phyloP scores from a whole-genome alignment of 305 asterid species.

The Fraxinus sp. region DNA sequence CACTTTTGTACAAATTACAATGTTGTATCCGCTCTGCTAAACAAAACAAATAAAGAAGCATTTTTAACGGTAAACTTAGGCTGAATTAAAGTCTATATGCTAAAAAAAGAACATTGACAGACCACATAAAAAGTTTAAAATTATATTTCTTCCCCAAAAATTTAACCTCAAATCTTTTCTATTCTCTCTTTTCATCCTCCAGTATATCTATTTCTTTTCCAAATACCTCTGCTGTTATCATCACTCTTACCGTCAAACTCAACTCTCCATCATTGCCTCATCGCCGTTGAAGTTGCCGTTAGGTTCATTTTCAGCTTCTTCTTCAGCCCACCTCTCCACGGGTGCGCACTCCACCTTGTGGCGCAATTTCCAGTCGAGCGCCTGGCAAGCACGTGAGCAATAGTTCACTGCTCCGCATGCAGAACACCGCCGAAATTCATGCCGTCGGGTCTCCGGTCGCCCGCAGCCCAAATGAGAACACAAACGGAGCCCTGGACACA shows the following conservation, averaged over 20 bases:
- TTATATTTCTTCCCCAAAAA: slow-evolving; percentile 27
- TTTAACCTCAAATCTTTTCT: slow-evolving; percentile 30
- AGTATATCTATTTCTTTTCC: not conserved
- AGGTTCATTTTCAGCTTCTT: slow-evolving; percentile 28
- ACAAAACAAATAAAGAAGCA: not conserved
- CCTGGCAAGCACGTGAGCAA: slow-evolving; percentile 71
- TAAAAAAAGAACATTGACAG: not conserved
- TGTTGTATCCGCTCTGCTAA: not conserved
- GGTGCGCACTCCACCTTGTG: slow-evolving; percentile 54
- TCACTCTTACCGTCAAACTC: slow-evolving; percentile 32
- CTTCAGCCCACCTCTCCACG: slow-evolving; percentile 34
- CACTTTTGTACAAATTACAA: not conserved
- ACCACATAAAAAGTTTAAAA: slow-evolving; percentile 10
- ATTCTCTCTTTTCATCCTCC: slow-evolving; percentile 30
- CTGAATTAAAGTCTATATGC: slow-evolving; percentile 16
- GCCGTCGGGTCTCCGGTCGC: slow-evolving; percentile 53
- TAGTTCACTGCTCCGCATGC: slow-evolving; percentile 59
- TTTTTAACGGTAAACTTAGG: not conserved
- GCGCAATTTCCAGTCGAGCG: slow-evolving; percentile 62
- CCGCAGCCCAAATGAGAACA: slow-evolving; percentile 66
- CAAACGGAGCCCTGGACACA: slow-evolving; percentile 41
- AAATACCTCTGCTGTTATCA: slow-evolving; percentile 58
- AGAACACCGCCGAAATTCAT: slow-evolving; percentile 59
- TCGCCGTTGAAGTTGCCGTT: slow-evolving; percentile 21
- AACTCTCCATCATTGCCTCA: slow-evolving; percentile 27